Conservation (phyloP, 2,329 filamentous ascomycete species). For the Aureobasidium subglaciale region DNA sequence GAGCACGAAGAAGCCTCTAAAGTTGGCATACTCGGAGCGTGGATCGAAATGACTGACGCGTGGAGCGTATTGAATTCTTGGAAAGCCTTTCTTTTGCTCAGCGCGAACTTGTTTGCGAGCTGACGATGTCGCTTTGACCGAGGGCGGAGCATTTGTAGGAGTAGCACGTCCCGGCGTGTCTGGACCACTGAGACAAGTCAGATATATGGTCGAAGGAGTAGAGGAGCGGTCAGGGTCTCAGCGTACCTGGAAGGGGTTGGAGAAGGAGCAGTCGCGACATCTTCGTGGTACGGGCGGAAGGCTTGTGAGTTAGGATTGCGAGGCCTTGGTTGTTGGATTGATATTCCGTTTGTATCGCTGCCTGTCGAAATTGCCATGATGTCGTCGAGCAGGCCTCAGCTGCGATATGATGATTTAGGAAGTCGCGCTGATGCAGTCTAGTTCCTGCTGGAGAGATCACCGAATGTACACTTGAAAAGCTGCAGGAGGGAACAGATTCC, state of each 20-base stretch:
- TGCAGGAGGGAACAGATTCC: background rate
- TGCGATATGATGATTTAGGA: background rate
- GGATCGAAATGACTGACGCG: slow-evolving; percentile 95
- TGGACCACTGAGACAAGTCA: slow-evolving; percentile 37
- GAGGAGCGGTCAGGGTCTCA: background rate
- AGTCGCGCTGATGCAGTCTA: background rate
- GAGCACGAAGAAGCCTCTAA: slow-evolving; percentile 93
- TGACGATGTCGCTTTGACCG: slow-evolving; percentile 74
- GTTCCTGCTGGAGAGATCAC: background rate
- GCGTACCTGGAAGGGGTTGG: slow-evolving; percentile 16
- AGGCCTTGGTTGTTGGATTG: slow-evolving; percentile 23
- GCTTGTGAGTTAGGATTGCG: slow-evolving; percentile 22
- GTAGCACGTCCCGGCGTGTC: slow-evolving; percentile 77
- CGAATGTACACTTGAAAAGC: background rate
- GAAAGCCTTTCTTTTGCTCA: slow-evolving; percentile 75
- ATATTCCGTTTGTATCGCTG: background rate
- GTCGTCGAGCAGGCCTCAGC: background rate
- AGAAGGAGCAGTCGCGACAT: background rate
- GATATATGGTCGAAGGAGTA: background rate
- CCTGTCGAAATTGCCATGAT: slow-evolving; percentile 10
- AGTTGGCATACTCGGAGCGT: slow-evolving; percentile 83
- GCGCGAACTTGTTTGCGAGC: slow-evolving; percentile 71
- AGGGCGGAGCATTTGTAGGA: slow-evolving; percentile 86
- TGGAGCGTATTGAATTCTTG: slow-evolving; percentile 82
- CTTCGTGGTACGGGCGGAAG: slow-evolving; percentile 18